Conservation (phyloP, 352 stramenopile species). For the Phytophthora megakarya region DNA sequence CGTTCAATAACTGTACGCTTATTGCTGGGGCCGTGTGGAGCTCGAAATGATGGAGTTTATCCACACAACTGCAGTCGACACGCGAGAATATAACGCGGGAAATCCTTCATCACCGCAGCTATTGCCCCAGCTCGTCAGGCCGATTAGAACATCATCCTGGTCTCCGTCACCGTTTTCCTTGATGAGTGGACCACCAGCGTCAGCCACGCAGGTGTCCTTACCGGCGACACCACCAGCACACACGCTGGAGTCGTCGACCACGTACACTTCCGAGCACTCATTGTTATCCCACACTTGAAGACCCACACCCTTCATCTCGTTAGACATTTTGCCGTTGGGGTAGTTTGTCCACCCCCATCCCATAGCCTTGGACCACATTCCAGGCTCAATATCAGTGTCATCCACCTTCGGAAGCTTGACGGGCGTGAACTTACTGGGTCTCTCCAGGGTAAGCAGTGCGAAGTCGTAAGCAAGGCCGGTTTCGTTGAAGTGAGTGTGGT, state of each 20-base stretch:
- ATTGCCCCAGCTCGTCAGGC: constrained; percentile 52
- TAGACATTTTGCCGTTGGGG: constrained; percentile 19
- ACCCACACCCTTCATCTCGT: constrained; percentile 35
- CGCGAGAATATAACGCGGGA: constrained; percentile 16
- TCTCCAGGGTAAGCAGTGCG: constrained; percentile 19
- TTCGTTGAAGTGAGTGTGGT: neutral
- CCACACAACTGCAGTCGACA: neutral
- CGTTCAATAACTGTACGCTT: no score
- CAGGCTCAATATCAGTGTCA: constrained; percentile 26
- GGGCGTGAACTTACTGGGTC: constrained; percentile 33
- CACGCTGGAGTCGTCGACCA: constrained; percentile 39
- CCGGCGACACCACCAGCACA: constrained; percentile 43
- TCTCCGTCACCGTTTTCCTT: constrained; percentile 17
- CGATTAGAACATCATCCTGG: constrained; percentile 34
- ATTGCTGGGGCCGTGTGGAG: no score
- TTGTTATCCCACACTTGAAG: constrained; percentile 41
- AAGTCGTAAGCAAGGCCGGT: neutral
- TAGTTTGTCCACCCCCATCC: constrained; percentile 37
- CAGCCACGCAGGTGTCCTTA: constrained; percentile 49
- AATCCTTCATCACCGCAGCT: constrained; percentile 41
- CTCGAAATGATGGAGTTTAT: constrained; percentile 1
- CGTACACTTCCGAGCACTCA: constrained; percentile 30
- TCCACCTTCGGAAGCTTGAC: constrained; percentile 35
- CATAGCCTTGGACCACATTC: constrained; percentile 33
- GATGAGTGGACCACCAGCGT: constrained; percentile 54